These are phyloP conservation scores for Colletotrichum trifolii DNA, from an alignment of 2,329 filamentous ascomycete species.

Conservation along the genomic window DNA sequence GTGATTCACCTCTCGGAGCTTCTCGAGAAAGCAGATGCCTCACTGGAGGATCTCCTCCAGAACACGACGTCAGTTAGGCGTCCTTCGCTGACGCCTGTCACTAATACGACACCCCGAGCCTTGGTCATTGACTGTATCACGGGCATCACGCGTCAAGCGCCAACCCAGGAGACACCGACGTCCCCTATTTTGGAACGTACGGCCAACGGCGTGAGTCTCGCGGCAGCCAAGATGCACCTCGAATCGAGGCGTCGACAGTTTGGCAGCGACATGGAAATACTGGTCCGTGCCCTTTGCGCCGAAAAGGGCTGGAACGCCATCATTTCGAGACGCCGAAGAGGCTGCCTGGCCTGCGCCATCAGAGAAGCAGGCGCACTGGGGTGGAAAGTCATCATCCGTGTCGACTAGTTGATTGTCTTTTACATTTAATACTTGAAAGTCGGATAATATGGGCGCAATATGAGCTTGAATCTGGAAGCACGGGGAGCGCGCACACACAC, in stretches of 20 bases:
- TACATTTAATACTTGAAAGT: slow-evolving; percentile 6
- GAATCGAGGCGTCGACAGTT: slow-evolving; percentile 68
- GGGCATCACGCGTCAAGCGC: slow-evolving; percentile 55
- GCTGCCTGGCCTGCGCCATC: slow-evolving; percentile 79
- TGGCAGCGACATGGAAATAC: slow-evolving; percentile 74
- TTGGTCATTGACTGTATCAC: slow-evolving; percentile 74
- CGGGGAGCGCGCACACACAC: slow-evolving; percentile 1
- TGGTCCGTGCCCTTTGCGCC: slow-evolving; percentile 79
- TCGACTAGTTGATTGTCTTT: slow-evolving; percentile 53
- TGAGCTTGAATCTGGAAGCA: not conserved
- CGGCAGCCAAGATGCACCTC: slow-evolving; percentile 64
- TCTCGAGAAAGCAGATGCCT: slow-evolving; percentile 57
- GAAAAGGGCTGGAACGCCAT: slow-evolving; percentile 80
- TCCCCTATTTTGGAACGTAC: slow-evolving; percentile 58
- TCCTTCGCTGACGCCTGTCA: slow-evolving; percentile 44
- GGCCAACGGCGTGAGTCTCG: slow-evolving; percentile 51
- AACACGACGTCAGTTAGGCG: slow-evolving; percentile 46
- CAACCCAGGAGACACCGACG: slow-evolving; percentile 57
- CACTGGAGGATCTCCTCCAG: slow-evolving; percentile 60
- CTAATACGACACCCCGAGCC: slow-evolving; percentile 53
- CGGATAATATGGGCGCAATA: slow-evolving; percentile 4
- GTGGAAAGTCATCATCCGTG: slow-evolving; percentile 74
- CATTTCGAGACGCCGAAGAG: slow-evolving; percentile 73
- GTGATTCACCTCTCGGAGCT: slow-evolving; percentile 69
- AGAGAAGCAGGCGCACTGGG: slow-evolving; percentile 78